phyloP scores from a whole-genome alignment of 1,284 basidiomycete species.

The Sparassis latifolia region DNA sequence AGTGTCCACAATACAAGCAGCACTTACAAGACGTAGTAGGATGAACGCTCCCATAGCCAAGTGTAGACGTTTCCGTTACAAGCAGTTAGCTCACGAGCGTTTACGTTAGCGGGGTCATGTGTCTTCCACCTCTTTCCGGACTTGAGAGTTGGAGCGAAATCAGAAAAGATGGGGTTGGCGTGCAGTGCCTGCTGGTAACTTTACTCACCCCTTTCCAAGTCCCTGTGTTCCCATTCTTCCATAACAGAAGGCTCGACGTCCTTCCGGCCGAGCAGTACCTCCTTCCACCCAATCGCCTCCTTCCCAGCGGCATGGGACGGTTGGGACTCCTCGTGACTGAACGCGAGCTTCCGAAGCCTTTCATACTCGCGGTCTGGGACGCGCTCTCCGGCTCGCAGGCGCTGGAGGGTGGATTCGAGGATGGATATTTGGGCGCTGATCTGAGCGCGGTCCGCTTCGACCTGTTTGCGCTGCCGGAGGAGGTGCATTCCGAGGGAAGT shows the following conservation, averaged over 20 bases:
- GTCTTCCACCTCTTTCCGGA: slow-evolving; percentile 7
- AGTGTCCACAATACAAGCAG: too few relatives aligned
- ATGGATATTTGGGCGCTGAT: slow-evolving; percentile 51
- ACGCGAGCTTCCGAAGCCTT: slow-evolving; percentile 40
- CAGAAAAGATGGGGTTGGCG: neutral
- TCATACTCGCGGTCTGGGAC: slow-evolving; percentile 42
- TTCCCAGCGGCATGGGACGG: slow-evolving; percentile 4
- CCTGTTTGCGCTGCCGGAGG: slow-evolving; percentile 40
- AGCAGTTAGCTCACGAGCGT: too few relatives aligned
- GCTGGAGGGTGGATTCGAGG: slow-evolving; percentile 44
- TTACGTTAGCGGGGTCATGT: too few relatives aligned
- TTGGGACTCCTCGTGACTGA: slow-evolving; percentile 4
- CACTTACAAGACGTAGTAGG: too few relatives aligned
- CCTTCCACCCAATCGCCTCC: slow-evolving; percentile 25
- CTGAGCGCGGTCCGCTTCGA: slow-evolving; percentile 43
- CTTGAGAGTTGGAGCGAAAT: neutral
- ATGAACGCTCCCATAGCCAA: too few relatives aligned
- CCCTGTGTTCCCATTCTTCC: slow-evolving; percentile 25
- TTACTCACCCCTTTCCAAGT: slow-evolving; percentile 25
- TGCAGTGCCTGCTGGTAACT: neutral
- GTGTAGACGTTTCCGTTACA: too few relatives aligned
- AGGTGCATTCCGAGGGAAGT: slow-evolving; percentile 60
- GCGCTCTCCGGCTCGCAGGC: slow-evolving; percentile 36
- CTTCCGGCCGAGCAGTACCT: slow-evolving; percentile 24
- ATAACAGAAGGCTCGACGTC: slow-evolving; percentile 15